Percentiles rank a stretch among this genome's conserved stretches.
Evolutionary conservation across 768 basidiomycete species (phyloP).

Genomic region (Lactarius sanguifluus): DNA sequence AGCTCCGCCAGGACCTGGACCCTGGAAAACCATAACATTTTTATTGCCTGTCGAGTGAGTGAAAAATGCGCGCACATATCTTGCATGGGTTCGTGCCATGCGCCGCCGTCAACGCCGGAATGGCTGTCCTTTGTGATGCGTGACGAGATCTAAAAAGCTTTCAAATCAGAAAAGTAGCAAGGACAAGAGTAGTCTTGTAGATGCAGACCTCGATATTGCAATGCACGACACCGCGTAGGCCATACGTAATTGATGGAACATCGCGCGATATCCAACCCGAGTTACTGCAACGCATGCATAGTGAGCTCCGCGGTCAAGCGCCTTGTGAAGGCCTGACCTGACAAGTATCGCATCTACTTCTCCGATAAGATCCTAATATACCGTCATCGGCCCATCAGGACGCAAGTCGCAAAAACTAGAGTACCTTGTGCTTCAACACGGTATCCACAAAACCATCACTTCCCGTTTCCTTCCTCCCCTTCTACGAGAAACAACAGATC

Average conservation of each 20-base stretch:
- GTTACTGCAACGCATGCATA: conserved; percentile 51
- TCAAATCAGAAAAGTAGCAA: neutral
- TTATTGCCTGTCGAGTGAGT: neutral
- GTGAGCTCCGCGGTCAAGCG: conserved; percentile 2
- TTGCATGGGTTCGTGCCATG: conserved; percentile 82
- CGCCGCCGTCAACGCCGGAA: conserved; percentile 93
- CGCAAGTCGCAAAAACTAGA: neutral
- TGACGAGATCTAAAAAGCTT: conserved; percentile 57
- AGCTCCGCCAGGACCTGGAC: conserved; percentile 75
- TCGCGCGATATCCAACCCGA: conserved; percentile 96
- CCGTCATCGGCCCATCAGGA: neutral
- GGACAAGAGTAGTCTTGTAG: neutral
- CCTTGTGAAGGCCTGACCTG: conserved; percentile 47
- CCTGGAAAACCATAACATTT: conserved; percentile 42
- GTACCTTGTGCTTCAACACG: conserved; percentile 72
- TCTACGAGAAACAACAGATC: conserved; percentile 92
- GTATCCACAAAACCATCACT: conserved; percentile 83
- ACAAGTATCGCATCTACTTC: conserved; percentile 86
- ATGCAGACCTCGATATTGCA: conserved; percentile 67
- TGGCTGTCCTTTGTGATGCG: conserved; percentile 73
- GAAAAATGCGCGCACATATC: conserved; percentile 64
- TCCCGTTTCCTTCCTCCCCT: conserved; percentile 97
- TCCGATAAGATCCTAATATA: conserved; percentile 72
- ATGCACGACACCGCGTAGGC: conserved; percentile 91
- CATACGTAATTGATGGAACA: conserved; percentile 92